A percentile compares a stretch with the other conserved stretches of the same genome.
These are phyloP conservation scores for Mucor sp. DNA, from an alignment of 371 early-diverging fungal genomes.

Conservation along the genomic window DNA sequence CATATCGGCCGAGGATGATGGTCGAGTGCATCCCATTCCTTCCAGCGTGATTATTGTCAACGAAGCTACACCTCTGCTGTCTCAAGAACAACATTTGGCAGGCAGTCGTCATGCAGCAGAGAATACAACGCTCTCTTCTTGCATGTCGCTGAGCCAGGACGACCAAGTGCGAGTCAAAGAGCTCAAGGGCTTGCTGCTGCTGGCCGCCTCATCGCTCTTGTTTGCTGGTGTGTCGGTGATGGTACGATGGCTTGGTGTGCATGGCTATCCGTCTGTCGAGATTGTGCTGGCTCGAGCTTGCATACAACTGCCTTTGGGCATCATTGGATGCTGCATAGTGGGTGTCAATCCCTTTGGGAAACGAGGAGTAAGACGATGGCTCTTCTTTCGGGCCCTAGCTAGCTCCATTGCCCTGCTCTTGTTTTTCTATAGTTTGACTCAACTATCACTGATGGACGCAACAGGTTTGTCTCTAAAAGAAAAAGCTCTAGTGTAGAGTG, in stretches of 20 bases:
- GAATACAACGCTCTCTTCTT: not conserved
- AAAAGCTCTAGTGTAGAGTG: not conserved
- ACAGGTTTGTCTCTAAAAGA: conserved; percentile 42
- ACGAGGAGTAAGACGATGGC: conserved; percentile 47
- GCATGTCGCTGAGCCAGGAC: conserved; percentile 9
- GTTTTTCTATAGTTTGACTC: conserved; percentile 69
- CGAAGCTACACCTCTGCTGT: conserved; percentile 26
- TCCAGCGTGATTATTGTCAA: conserved; percentile 29
- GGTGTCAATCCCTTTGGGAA: conserved; percentile 62
- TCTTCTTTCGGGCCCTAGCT: conserved; percentile 63
- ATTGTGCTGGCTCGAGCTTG: conserved; percentile 72
- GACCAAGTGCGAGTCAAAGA: conserved; percentile 12
- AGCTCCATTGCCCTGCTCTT: conserved; percentile 68
- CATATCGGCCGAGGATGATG: not conserved
- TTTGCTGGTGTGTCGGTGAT: conserved; percentile 70
- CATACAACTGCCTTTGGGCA: conserved; percentile 61
- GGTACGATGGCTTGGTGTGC: conserved; percentile 58
- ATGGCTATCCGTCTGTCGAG: conserved; percentile 60
- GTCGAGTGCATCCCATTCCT: conserved; percentile 18
- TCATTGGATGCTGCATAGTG: conserved; percentile 51
- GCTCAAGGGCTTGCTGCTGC: conserved; percentile 36
- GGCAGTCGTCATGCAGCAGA: conserved; percentile 2
- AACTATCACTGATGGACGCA: conserved; percentile 75
- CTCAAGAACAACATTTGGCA: conserved; percentile 19
- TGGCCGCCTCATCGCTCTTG: conserved; percentile 68